Percentiles rank a stretch among this genome's conserved stretches.
Evolutionary conservation across 345 rosid species (phyloP).

Genomic region (Salix koriyanagi): DNA sequence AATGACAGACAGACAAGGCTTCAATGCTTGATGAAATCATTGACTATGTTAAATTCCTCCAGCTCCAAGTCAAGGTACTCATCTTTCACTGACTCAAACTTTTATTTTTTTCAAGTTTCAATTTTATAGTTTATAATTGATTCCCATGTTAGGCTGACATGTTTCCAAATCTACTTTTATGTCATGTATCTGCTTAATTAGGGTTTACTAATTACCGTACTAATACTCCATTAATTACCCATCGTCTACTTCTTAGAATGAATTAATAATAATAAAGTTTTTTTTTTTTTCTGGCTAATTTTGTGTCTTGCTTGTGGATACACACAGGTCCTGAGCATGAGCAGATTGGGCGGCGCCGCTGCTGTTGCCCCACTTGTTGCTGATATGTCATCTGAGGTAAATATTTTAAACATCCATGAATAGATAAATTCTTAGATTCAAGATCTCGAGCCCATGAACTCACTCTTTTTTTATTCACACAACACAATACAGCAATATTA

Average conservation of each 20-base stretch:
- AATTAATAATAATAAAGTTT: neutral
- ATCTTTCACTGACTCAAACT: neutral
- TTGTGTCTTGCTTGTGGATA: neutral
- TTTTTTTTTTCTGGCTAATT: neutral
- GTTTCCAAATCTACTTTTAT: neutral
- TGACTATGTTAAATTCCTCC: slow-evolving; percentile 97
- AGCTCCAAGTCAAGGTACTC: slow-evolving; percentile 95
- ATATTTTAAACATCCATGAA: neutral
- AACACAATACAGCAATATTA: no score
- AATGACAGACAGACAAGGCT: slow-evolving; percentile 95
- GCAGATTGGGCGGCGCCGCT: slow-evolving; percentile 85
- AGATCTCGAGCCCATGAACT: neutral
- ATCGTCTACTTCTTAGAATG: neutral
- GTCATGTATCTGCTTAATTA: neutral
- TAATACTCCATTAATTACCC: neutral
- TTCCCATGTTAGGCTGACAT: neutral
- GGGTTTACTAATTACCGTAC: neutral
- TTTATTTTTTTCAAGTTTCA: neutral
- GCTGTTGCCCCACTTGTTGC: slow-evolving; percentile 83
- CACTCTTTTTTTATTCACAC: no score
- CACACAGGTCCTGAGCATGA: slow-evolving; percentile 86
- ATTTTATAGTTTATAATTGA: neutral
- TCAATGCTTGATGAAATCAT: slow-evolving; percentile 99
- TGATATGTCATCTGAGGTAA: slow-evolving; percentile 74
- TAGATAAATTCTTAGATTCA: neutral